Evolutionary conservation across 805 yeast species (phyloP), one percentile per base, ranked within the genome.

Genomic region (Saccharomycopsis sp.): DNA sequence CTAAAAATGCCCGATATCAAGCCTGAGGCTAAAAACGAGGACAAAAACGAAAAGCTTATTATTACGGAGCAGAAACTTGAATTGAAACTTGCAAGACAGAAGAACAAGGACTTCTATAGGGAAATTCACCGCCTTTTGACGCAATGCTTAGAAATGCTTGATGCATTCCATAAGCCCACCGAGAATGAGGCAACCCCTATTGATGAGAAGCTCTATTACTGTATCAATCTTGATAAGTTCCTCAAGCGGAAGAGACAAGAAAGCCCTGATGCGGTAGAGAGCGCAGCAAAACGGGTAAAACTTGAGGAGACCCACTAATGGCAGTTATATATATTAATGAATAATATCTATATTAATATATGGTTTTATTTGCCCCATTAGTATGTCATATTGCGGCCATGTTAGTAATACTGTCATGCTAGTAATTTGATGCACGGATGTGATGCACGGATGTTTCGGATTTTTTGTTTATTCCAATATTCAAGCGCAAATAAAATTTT

Each of bases 171-270:
- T 8, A 74, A 77, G 51, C 80, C 87, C 0, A 70, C 83, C 1
- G 75, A 81, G 51, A 88, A 86, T 56, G 86, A 81, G 56, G 86
- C 89, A 5, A 82, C 79, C 50, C 68, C 68, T 20, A 83, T 86
- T 29, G 89, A 85, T 56, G 82, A 81, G 52, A 86, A 84, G 68
- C 78, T 85, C 12, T 84, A 83, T 59, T 84, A 78, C 64, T 80
- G 86, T 56, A 71, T 83, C 54, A 83, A 84, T 62, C 94, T 94
- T 15, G 70, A 68, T 51, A 70, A 78, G 58, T 66, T 81, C 52
- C 65, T 82, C 44, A 83, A 81, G 64, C 77, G 80, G 66, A 78
- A 72, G 53, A 63, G 72, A 59, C 72, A 68, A 14, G 61, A 63
- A 38, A 44, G 53, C 19, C 55, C 56, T 14, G 58, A 57, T 7